Evolutionary conservation across 345 rosid species (phyloP).

Genomic region (Murraya koenigii): DNA sequence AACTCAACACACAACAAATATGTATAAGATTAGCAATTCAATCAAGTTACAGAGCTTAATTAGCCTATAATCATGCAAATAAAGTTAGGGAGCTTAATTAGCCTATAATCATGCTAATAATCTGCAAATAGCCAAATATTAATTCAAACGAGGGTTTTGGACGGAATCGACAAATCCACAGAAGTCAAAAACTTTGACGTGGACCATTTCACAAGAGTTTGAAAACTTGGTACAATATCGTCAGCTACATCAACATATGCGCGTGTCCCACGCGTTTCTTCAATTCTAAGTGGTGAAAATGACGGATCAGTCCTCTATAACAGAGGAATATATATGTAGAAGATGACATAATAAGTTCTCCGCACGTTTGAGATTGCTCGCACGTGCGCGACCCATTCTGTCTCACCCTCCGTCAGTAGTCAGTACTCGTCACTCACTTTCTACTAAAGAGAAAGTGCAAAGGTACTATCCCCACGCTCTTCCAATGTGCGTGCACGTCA

Average conservation of each 20-base stretch:
- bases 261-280: background rate
- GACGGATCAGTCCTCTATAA: slow-evolving; percentile 9
- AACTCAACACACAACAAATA: too few relatives aligned
- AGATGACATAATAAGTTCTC: slow-evolving; percentile 5
- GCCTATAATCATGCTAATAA: slow-evolving; percentile 29
- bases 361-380: slow-evolving; percentile 22
- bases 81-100: background rate
- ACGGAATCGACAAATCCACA: background rate
- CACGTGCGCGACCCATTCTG: slow-evolving; percentile 26
- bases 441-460: background rate
- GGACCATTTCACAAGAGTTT: background rate
- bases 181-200: slow-evolving; percentile 13
- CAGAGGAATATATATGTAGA: background rate
- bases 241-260: background rate
- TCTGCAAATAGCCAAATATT: slow-evolving; percentile 18
- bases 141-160: background rate
- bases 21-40: too few relatives aligned
- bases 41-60: too few relatives aligned
- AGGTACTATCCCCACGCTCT: background rate
- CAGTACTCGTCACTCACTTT: slow-evolving; percentile 6
- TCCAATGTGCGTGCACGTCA: slow-evolving; percentile 15
- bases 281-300: slow-evolving; percentile 2
- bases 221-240: background rate
- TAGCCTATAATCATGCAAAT: too few relatives aligned
- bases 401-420: background rate